Evolutionary conservation across 2,329 filamentous ascomycete genomes (phyloP).

Genomic region (Orbilia ellipsospora): DNA sequence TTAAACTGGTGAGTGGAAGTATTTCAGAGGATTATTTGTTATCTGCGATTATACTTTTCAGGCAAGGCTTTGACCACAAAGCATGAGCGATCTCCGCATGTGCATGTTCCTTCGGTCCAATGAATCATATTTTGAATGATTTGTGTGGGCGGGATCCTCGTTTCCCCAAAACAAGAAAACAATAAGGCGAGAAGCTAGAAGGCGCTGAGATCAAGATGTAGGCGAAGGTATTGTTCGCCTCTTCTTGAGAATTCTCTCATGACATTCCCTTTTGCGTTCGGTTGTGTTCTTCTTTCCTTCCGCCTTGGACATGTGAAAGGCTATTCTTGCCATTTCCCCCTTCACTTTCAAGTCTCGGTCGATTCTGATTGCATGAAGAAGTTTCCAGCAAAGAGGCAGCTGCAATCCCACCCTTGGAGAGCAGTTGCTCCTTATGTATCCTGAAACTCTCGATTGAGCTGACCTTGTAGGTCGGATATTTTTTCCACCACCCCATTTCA

Average conservation of each 20-base stretch:
- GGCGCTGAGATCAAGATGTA: not conserved
- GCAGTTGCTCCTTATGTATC: slow-evolving; percentile 23
- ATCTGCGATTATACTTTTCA: too few relatives aligned
- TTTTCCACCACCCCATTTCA: too few relatives aligned
- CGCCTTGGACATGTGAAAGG: slow-evolving; percentile 46
- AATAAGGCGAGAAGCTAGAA: not conserved
- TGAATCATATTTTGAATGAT: not conserved
- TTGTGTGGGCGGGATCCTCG: not conserved
- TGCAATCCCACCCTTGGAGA: slow-evolving; percentile 22
- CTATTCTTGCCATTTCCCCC: slow-evolving; percentile 40
- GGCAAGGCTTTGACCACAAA: not conserved
- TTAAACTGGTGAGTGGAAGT: too few relatives aligned
- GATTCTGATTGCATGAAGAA: slow-evolving; percentile 25
- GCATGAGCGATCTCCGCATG: not conserved
- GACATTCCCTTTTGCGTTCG: slow-evolving; percentile 52
- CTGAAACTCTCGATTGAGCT: slow-evolving; percentile 33
- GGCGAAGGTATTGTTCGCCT: slow-evolving; percentile 32
- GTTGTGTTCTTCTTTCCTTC: slow-evolving; percentile 38
- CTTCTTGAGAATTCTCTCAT: slow-evolving; percentile 29
- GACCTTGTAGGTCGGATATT: slow-evolving; percentile 26
- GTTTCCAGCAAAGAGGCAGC: slow-evolving; percentile 32
- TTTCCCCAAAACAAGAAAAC: not conserved
- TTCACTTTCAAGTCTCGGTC: slow-evolving; percentile 19
- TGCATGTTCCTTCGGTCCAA: slow-evolving; percentile 1
- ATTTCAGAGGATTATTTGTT: too few relatives aligned